A percentile compares a stretch with the other conserved stretches of the same genome.
phyloP scores from a whole-genome alignment of 2,329 filamentous ascomycete genomes.

The Hymenotorrendiella dingleyae region DNA sequence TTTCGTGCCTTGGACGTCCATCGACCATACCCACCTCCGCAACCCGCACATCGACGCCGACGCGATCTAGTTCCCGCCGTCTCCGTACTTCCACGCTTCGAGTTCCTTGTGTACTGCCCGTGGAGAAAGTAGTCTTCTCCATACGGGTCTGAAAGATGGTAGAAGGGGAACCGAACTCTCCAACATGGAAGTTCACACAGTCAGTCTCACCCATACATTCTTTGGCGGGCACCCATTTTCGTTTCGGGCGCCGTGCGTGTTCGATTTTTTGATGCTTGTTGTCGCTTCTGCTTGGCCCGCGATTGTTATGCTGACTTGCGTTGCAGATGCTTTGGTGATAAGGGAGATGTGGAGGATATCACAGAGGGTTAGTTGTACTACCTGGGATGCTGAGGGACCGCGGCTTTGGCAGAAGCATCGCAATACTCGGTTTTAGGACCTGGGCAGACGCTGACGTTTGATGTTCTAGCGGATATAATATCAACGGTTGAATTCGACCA shows the following conservation, averaged over 20 bases:
- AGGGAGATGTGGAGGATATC: conserved; percentile 82
- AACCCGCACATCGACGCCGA: conserved; percentile 9
- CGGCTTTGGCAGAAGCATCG: no score
- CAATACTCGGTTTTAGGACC: no score
- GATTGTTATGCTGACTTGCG: conserved; percentile 20
- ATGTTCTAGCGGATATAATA: conserved; percentile 70
- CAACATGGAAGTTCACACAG: conserved; percentile 99
- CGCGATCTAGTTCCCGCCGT: conserved; percentile 19
- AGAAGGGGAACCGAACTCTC: conserved; percentile 88
- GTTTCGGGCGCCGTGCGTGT: background rate
- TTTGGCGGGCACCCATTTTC: background rate
- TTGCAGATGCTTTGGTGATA: conserved; percentile 94
- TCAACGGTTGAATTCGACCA: conserved; percentile 89
- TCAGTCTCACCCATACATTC: conserved; percentile 21
- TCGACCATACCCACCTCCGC: background rate
- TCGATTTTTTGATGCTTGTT: background rate
- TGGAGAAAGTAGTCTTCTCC: conserved; percentile 27
- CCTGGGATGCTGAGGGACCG: background rate
- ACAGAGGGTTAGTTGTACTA: conserved; percentile 29
- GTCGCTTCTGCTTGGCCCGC: background rate
- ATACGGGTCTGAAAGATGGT: conserved; percentile 66
- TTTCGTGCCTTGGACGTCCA: conserved; percentile 3
- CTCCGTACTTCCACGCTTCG: conserved; percentile 8
- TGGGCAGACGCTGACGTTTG: conserved; percentile 8
- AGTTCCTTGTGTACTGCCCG: conserved; percentile 5